phyloP scores from a whole-genome alignment of 2,329 filamentous ascomycete genomes.

The Aureobasidium sp. region DNA sequence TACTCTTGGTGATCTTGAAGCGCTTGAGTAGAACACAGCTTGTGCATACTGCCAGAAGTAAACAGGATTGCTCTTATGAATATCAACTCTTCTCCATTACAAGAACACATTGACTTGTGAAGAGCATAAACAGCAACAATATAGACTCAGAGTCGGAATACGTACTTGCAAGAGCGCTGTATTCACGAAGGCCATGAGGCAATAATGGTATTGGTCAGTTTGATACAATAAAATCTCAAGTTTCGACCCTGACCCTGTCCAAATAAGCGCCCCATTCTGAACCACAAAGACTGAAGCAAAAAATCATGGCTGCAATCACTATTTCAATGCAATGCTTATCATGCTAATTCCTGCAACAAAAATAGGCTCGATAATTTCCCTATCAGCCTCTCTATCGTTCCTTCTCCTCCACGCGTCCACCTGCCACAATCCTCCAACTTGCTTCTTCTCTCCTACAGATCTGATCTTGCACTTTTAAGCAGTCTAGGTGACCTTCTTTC shows the following conservation, averaged over 20 bases:
- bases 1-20: not conserved
- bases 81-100: not conserved
- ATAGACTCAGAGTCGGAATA: too few relatives aligned
- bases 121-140: too few relatives aligned
- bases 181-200: too few relatives aligned
- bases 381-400: not conserved
- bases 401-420: not conserved
- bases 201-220: too few relatives aligned
- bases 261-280: not conserved
- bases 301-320: not conserved
- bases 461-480: not conserved
- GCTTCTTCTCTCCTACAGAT: not conserved
- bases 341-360: not conserved
- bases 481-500: conserved; percentile 1
- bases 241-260: not conserved
- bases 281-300: not conserved
- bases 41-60: not conserved
- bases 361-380: not conserved
- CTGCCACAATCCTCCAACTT: not conserved
- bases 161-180: too few relatives aligned
- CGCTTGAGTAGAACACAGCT: too few relatives aligned
- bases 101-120: not conserved
- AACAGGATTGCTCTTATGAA: not conserved
- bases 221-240: not conserved
- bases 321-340: not conserved